These are phyloP conservation scores for Amanita phalloides DNA, from an alignment of 768 basidiomycete species.

Conservation along the genomic window DNA sequence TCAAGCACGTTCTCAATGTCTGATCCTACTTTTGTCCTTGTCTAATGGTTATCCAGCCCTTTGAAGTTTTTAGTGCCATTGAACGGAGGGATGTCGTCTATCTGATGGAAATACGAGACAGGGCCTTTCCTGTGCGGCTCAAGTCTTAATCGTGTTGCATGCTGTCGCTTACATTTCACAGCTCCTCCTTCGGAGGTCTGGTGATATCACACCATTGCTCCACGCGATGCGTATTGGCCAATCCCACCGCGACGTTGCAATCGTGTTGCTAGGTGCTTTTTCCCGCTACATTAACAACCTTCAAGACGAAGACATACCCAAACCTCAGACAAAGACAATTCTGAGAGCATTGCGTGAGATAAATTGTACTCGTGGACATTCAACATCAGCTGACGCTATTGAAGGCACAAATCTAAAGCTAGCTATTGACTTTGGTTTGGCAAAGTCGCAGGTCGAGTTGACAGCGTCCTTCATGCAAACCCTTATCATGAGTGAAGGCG, in stretches of 20 bases:
- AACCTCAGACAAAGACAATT: slow-evolving; percentile 54
- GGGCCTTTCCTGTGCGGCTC: slow-evolving; percentile 61
- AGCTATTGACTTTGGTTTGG: slow-evolving; percentile 83
- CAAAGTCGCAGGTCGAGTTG: slow-evolving; percentile 71
- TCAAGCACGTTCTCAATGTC: slow-evolving; percentile 13
- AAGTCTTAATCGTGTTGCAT: neutral
- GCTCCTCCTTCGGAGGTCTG: slow-evolving; percentile 77
- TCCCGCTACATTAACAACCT: slow-evolving; percentile 88
- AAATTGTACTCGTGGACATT: neutral
- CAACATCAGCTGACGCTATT: neutral
- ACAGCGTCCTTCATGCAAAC: slow-evolving; percentile 92
- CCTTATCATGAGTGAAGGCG: slow-evolving; percentile 93
- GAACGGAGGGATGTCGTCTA: slow-evolving; percentile 76
- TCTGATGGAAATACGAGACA: slow-evolving; percentile 76
- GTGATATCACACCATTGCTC: slow-evolving; percentile 79
- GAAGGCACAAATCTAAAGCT: slow-evolving; percentile 78
- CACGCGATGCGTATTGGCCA: slow-evolving; percentile 81
- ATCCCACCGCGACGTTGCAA: slow-evolving; percentile 73
- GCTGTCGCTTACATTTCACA: slow-evolving; percentile 14
- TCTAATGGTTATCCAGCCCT: slow-evolving; percentile 21
- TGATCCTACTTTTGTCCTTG: slow-evolving; percentile 16
- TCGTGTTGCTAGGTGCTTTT: slow-evolving; percentile 81
- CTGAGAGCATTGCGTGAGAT: slow-evolving; percentile 71
- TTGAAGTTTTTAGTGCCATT: slow-evolving; percentile 71
- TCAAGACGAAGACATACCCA: slow-evolving; percentile 68